phyloP scores from a whole-genome alignment of 2,329 filamentous ascomycete genomes.

The Xylaria sp. region DNA sequence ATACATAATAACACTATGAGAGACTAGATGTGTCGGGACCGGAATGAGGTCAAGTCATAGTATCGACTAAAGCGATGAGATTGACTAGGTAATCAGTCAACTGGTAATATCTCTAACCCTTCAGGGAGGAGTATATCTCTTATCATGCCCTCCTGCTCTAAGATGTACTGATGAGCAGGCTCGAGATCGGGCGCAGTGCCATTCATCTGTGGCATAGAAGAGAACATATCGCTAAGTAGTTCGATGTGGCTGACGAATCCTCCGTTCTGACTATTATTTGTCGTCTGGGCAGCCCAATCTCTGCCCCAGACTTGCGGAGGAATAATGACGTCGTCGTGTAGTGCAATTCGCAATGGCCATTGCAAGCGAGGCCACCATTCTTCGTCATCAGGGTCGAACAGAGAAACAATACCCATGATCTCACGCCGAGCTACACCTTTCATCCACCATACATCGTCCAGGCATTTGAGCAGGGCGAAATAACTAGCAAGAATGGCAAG shows the following conservation, averaged over 20 bases:
- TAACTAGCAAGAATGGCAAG: constrained; percentile 73
- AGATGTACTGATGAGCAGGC: constrained; percentile 36
- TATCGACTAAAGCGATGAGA: neutral
- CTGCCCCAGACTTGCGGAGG: constrained; percentile 67
- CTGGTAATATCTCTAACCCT: constrained; percentile 37
- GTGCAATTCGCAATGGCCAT: constrained; percentile 68
- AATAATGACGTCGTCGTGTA: constrained; percentile 65
- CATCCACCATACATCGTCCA: constrained; percentile 75
- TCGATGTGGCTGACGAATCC: constrained; percentile 59
- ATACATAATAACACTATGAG: neutral
- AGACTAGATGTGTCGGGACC: neutral
- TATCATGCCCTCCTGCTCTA: constrained; percentile 36
- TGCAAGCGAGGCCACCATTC: constrained; percentile 70
- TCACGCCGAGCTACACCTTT: constrained; percentile 73
- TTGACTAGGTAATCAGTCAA: constrained; percentile 30
- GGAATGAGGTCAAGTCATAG: neutral
- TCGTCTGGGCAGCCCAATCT: constrained; percentile 59
- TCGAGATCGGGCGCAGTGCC: constrained; percentile 34
- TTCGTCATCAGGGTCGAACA: constrained; percentile 66
- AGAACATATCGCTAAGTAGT: constrained; percentile 55
- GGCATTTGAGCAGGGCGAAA: constrained; percentile 70
- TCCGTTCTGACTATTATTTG: constrained; percentile 45
- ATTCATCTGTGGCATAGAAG: constrained; percentile 42
- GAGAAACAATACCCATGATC: constrained; percentile 69
- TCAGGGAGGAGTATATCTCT: constrained; percentile 39